Evolutionary conservation across 2,329 filamentous ascomycete species (phyloP), one percentile per base, ranked within the genome.

Genomic region (Colletotrichum lindemuthianum): DNA sequence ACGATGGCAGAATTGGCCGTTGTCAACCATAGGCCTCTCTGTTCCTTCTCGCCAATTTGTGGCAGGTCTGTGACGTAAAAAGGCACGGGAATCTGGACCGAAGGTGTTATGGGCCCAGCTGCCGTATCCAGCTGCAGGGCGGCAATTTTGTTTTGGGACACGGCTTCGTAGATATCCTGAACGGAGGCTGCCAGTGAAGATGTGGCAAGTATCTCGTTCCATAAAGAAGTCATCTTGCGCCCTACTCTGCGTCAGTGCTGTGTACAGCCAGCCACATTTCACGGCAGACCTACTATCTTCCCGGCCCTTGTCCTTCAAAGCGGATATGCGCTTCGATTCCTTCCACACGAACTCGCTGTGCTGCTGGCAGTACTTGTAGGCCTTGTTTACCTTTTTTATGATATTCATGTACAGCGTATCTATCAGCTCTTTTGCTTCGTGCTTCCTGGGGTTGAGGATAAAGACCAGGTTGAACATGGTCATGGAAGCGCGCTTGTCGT

Each of bases 391-490:
- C 77, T 96, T 96, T 76, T 94, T 96, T 68, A 94, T 90, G 43
- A 98, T 90, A 74, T 97, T 92, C 58, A 92, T 85, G 75, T 97
- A 97, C 73, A 97, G 77, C 6, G 81, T 89, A 68, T 96, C 92
- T 47, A 90, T 86, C 49, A 96, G 72, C 81, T 86, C 83, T 60
- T 92, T 91, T 69, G 91, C 89, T 73, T 97, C 92, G 60, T 94
- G 83, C 56, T 90, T 88, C 53, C 90, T 90, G 3, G 93, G 92
- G 69, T 92, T 91, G 68, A 97, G 81, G 54, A 97, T 92, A 75
- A 98, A 98, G 32, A 98, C 93, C 10, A 97, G 86, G 75, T 97
- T 97, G 79, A 99, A 99, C 95, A 98, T 98, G 67, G 90, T 93
- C 92, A 98, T 94, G 50, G 87, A 87, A 69, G 85, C 87, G 69